Conservation (phyloP, 495 filamentous ascomycete genomes). For the Xylaria acuta region DNA sequence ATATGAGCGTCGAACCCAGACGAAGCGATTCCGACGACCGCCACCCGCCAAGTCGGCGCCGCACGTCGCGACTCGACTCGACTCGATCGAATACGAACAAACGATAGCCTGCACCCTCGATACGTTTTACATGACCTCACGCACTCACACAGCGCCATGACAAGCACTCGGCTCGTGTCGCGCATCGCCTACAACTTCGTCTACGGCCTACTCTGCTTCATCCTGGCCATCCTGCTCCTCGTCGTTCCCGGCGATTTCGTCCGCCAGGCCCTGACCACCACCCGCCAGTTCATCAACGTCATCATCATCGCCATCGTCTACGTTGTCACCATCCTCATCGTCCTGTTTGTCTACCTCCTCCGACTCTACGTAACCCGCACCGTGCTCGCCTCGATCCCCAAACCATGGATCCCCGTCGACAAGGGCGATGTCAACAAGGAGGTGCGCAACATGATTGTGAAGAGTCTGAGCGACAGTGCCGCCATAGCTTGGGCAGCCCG, state of each 20-base stretch:
- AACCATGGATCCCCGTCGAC: constrained; percentile 80
- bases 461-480: constrained; percentile 74
- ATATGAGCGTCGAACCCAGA: constrained; percentile 5
- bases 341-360: constrained; percentile 78
- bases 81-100: not conserved
- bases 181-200: constrained; percentile 81
- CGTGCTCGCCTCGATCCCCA: constrained; percentile 81
- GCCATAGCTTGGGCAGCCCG: constrained; percentile 79
- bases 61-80: not conserved
- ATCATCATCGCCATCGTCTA: constrained; percentile 84
- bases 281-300: constrained; percentile 73
- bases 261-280: constrained; percentile 70
- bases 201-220: constrained; percentile 77
- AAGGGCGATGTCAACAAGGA: constrained; percentile 75
- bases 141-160: constrained; percentile 31
- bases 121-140: not conserved
- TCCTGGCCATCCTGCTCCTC: constrained; percentile 74
- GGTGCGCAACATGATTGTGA: constrained; percentile 75
- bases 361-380: constrained; percentile 88
- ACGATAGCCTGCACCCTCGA: not conserved
- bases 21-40: not conserved
- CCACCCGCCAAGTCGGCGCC: not conserved
- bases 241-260: constrained; percentile 85
- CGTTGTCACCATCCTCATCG: constrained; percentile 72
- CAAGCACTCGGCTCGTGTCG: constrained; percentile 56